Evolutionary conservation across 306 rosid species (phyloP), one percentile per base, ranked within the genome.

Genomic region (Cucurbita maxima): DNA sequence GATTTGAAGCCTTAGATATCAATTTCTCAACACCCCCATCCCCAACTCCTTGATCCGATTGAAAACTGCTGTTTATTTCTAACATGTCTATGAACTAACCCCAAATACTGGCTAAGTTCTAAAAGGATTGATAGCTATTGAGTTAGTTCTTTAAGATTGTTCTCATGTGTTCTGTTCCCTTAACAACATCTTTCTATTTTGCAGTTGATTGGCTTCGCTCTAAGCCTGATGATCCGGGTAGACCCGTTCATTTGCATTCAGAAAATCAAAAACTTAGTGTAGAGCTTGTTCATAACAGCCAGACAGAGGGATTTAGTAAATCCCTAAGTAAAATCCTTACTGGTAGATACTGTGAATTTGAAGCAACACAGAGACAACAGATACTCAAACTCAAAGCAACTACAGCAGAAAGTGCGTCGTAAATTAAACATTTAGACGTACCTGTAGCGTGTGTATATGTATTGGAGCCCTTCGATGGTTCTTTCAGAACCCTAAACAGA

Each of bases 141-240:
- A 5, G 4, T 60, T 36, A 60, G 4, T 60, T 60, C 44, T 60
- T 60, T 8, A 30, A 58, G 41, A 30, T 30, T 58, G 18, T 58
- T 58, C 63, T 58, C 25, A 41, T 30, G n/a, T 12, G 30, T 12
- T 12, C 5, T 34, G 43, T 58, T 34, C 18, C 13, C 47, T 16
- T 18, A 16, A n/a, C 30, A 10, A 16, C 9, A 37, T 38, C 10
- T 43, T 61, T 36, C 77, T 5, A 18, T 37, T 48, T 69, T 83
- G 88, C 97, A 92, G 97, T 47, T 84, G 83, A 50, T 78, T 70
- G 97, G 90, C 72, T 85, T 88, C 79, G 43, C 85, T 59, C 94
- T 79, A 72, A 89, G 97, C 62, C 72, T 77, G 20, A 75, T 76
- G 87, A 88, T 92, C 56, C 80, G 74, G 34, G 75, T 76, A 34